Percentiles rank a stretch among this genome's conserved stretches.
These are phyloP conservation scores for Termitomyces sp. DNA, from an alignment of 1,284 basidiomycete genomes.

Conservation along the genomic window DNA sequence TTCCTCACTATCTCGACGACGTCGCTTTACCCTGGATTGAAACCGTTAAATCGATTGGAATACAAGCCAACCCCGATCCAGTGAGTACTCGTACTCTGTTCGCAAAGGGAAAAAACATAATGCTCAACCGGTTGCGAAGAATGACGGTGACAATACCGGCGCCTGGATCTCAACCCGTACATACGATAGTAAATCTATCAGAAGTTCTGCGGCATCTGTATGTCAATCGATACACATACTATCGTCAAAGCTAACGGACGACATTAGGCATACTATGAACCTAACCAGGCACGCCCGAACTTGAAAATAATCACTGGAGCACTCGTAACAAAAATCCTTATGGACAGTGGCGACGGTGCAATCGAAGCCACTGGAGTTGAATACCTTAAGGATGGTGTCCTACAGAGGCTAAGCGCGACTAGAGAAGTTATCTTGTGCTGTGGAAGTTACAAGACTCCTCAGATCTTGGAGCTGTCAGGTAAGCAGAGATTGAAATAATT, in stretches of 20 bases:
- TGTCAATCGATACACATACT: no score
- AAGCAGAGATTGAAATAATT: no score
- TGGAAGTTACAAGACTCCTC: constrained; percentile 31
- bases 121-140: no score
- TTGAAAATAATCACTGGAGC: constrained; percentile 13
- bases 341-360: no score
- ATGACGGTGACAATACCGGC: constrained; percentile 7
- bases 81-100: no score
- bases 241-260: no score
- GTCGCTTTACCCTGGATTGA: constrained; percentile 2
- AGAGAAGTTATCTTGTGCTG: constrained; percentile 37
- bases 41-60: neutral
- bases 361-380: constrained; percentile 17
- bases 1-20: no score
- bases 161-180: neutral
- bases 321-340: no score
- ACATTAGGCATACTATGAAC: constrained; percentile 13
- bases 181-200: neutral
- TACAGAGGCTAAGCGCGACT: constrained; percentile 22
- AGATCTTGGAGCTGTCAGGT: constrained; percentile 24
- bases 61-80: constrained; percentile 6
- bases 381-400: constrained; percentile 17
- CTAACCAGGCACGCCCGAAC: constrained; percentile 2
- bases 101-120: no score
- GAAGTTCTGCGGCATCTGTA: constrained; percentile 7